Evolutionary conservation across 2,329 filamentous ascomycete species (phyloP).

Genomic region (Dactylellina cionopaga): DNA sequence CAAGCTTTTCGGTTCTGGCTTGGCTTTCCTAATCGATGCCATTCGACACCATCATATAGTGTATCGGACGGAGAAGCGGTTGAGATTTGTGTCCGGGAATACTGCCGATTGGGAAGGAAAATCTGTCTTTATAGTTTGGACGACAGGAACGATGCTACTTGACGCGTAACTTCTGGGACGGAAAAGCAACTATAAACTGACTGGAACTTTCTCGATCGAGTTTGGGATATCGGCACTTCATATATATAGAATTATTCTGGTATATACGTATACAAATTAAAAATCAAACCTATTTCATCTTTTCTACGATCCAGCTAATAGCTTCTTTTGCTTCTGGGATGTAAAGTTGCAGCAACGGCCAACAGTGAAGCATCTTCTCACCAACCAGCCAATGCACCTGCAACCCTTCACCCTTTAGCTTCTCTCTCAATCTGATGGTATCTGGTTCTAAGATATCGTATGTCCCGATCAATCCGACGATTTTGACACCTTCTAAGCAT

Average conservation of each 20-base stretch:
- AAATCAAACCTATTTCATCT: constrained; percentile 6
- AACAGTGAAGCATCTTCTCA: constrained; percentile 39
- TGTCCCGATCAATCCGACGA: constrained; percentile 14
- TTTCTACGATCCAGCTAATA: constrained; percentile 11
- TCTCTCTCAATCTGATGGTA: constrained; percentile 10
- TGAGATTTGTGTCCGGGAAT: no score
- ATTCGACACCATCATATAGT: neutral
- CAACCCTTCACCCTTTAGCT: constrained; percentile 15
- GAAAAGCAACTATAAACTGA: no score
- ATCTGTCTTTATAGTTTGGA: neutral
- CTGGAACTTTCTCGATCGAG: no score
- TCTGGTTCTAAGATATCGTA: constrained; percentile 38
- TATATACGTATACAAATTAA: neutral
- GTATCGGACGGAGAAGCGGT: no score
- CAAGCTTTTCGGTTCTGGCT: constrained; percentile 51
- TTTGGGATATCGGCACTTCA: neutral
- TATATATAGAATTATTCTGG: neutral
- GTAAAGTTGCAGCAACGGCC: constrained; percentile 35
- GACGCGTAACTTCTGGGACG: no score
- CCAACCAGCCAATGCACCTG: constrained; percentile 17
- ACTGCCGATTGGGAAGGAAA: no score
- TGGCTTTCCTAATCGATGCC: constrained; percentile 20
- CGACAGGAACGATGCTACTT: neutral
- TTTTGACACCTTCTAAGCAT: neutral
- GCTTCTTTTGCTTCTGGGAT: constrained; percentile 8